Conservation (phyloP, 345 rosid species). For the Dimocarpus longan region DNA sequence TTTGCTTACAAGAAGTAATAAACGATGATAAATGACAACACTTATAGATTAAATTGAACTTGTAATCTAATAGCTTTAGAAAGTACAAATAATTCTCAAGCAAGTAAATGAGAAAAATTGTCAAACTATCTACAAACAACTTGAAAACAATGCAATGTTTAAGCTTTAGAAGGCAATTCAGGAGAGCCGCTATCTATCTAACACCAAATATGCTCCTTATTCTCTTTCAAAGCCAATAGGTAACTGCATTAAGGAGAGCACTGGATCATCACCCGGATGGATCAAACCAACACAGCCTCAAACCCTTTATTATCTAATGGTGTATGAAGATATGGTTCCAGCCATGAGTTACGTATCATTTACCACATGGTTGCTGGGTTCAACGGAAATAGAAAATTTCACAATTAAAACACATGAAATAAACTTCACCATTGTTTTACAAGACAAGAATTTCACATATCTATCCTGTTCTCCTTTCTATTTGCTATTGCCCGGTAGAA, state of each 20-base stretch:
- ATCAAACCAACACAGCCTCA: not conserved
- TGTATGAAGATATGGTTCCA: not conserved
- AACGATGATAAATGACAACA: not conserved
- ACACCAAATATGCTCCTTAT: not conserved
- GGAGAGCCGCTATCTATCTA: not conserved
- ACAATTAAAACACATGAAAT: not conserved
- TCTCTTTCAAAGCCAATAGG: not conserved
- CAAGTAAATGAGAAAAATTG: not conserved
- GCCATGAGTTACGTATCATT: not conserved
- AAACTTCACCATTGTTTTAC: not conserved
- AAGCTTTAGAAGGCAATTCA: not conserved
- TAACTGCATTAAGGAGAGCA: not conserved
- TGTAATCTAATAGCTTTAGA: not conserved
- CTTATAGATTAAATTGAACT: not conserved
- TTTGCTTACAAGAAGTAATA: not conserved
- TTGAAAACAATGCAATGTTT: not conserved
- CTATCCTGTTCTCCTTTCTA: not conserved
- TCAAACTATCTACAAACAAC: not conserved
- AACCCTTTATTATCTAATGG: not conserved
- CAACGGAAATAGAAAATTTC: not conserved
- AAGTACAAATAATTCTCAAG: not conserved
- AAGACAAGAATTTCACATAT: not conserved
- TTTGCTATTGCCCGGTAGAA: not conserved
- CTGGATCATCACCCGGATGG: not conserved
- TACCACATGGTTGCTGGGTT: not conserved